phyloP scores from a whole-genome alignment of 192 early-diverging fungal species.

The Backusella luteola region DNA sequence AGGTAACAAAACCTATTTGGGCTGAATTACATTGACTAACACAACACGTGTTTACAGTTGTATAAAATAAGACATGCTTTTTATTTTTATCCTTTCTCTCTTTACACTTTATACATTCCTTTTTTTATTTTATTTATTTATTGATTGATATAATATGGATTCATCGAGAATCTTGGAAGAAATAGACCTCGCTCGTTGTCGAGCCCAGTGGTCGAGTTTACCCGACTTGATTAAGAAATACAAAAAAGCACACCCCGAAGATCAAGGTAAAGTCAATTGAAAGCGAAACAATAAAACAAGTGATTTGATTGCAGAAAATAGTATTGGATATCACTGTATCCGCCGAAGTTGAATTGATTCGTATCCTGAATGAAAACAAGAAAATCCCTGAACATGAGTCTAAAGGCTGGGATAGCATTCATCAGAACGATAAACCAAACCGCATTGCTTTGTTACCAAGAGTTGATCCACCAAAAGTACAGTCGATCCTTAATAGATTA shows the following conservation, averaged over 20 bases:
- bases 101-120: not conserved
- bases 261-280: slow-evolving; percentile 36
- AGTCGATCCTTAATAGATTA: not conserved
- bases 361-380: not conserved
- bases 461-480: not conserved
- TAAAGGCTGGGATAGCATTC: slow-evolving; percentile 17
- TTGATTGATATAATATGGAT: not conserved
- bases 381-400: not conserved
- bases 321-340: slow-evolving; percentile 7
- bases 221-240: slow-evolving; percentile 51
- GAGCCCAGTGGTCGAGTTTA: slow-evolving; percentile 34
- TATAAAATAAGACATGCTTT: not conserved
- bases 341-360: slow-evolving; percentile 13
- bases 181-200: slow-evolving; percentile 16
- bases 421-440: slow-evolving; percentile 4
- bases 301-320: not conserved
- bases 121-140: not conserved
- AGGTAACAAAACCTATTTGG: slow-evolving; percentile 4
- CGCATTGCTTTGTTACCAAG: not conserved
- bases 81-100: not conserved
- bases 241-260: slow-evolving; percentile 45
- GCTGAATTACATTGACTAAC: slow-evolving; percentile 17
- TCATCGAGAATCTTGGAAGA: not conserved
- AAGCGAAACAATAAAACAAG: not conserved
- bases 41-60: not conserved